Percentiles rank a stretch among this genome's conserved stretches.
phyloP scores from a whole-genome alignment of 257 asterid genomes.

The Ophiorrhiza pumila region DNA sequence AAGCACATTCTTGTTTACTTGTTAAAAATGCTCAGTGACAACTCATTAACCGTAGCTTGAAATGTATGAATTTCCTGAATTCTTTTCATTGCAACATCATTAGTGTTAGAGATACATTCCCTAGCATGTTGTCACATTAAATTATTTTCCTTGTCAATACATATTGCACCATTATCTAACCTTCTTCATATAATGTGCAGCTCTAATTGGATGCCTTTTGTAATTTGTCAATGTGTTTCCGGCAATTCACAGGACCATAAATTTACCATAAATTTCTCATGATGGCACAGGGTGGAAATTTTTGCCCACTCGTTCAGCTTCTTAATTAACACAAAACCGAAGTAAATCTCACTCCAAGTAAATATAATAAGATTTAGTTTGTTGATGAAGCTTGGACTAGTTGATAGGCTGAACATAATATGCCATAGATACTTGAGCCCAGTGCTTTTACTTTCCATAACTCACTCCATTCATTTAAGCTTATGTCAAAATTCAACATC shows the following conservation, averaged over 20 bases:
- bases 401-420: neutral
- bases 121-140: neutral
- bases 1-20: neutral
- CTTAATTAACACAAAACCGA: neutral
- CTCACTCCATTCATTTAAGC: neutral
- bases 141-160: neutral
- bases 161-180: neutral
- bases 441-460: neutral
- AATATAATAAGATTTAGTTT: constrained; percentile 1
- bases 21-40: neutral
- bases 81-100: neutral
- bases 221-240: neutral
- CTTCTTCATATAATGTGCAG: neutral
- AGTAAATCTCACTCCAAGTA: neutral
- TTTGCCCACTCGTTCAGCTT: neutral
- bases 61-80: neutral
- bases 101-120: neutral
- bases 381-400: neutral
- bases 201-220: neutral
- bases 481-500: neutral
- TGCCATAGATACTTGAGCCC: neutral
- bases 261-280: no score
- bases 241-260: neutral
- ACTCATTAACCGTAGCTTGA: neutral
- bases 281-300: neutral